Percentiles rank a stretch among this genome's conserved stretches.
Conservation (phyloP, 108 stramenopile species). For the Asterionellopsis glacialis region DNA sequence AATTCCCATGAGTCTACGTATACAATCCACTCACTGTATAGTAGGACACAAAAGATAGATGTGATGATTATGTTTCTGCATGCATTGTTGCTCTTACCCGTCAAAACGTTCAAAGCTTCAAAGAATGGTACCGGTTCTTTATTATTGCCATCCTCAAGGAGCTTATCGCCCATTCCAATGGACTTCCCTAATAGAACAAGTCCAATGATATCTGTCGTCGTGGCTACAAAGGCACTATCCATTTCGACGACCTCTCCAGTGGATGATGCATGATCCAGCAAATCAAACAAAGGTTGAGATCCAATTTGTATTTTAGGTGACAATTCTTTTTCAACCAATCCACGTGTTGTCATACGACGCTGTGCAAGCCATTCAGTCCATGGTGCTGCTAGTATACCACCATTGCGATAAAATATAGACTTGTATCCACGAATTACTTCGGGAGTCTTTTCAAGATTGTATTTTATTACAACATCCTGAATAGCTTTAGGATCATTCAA, state of each 20-base stretch:
- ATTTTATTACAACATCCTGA: neutral
- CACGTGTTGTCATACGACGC: constrained; percentile 4
- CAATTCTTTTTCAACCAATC: constrained; percentile 1
- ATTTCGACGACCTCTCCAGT: neutral
- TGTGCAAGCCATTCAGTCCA: constrained; percentile 2
- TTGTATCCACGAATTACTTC: no score
- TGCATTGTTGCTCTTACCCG: no score
- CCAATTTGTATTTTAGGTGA: neutral
- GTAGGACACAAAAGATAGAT: no score
- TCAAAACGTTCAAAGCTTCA: no score
- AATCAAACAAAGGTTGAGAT: neutral
- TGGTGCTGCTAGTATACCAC: constrained; percentile 4
- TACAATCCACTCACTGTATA: no score
- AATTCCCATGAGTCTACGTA: no score
- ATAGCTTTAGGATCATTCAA: neutral
- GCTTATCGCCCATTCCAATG: neutral
- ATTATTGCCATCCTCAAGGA: no score
- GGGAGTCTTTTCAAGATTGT: constrained; percentile 1
- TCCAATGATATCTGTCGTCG: constrained; percentile 4
- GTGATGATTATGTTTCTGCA: no score
- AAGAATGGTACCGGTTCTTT: no score
- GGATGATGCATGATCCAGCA: constrained; percentile 2
- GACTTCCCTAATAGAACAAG: neutral
- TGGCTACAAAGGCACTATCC: neutral
- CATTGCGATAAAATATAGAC: neutral